Evolutionary conservation across 345 rosid genomes (phyloP), one percentile per base, ranked within the genome.

Genomic region (Citrus glauca): DNA sequence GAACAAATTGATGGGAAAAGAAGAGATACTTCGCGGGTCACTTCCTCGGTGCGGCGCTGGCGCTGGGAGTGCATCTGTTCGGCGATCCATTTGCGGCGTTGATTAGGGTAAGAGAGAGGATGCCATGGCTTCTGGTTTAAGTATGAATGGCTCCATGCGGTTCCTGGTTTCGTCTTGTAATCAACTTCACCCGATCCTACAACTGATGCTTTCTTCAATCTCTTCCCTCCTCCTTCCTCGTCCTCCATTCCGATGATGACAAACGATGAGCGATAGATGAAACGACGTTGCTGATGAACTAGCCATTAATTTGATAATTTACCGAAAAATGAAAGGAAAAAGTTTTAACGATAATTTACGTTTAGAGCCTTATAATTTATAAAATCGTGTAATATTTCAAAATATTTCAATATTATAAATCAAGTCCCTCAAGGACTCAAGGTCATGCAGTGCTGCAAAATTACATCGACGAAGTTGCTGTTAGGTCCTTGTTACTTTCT

Each of bases 81-180:
- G 71, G 99, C 98, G 85, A 94, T 92, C 99, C 99, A 96, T 83
- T 96, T 94, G 87, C 99, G 98, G 73, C 94, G 98, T 78, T 94
- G 98, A 77, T 96, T 96, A 32, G 99, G 98, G 72, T 96, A 94
- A 59, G 99, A 96, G 79, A 96, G 97, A 11, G 99, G 99, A 86
- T 94, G 98, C 99, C 99, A 95, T 69, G 99, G 99, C 91, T 95
- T 95, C 87, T 95, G 99, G 77, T 95, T 95, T 55, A 95, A 92
- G 81, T 86, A 95, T 33, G 93, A 88, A 80, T 95, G 99, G 89
- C 99, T 95, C 98, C 99, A 95, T 3, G 98, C 98, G 27, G 99
- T 94, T 57, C 97, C 99, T 11, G 98, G 74, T 84, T 94, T 96
- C 17, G 88, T 89, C 91, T 92, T 94, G 90, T 91, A 94, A 81